A percentile compares a stretch with the other conserved stretches of the same genome.
Conservation (phyloP, 1,139 yeast genomes). For the Kodamaea ohmeri region DNA sequence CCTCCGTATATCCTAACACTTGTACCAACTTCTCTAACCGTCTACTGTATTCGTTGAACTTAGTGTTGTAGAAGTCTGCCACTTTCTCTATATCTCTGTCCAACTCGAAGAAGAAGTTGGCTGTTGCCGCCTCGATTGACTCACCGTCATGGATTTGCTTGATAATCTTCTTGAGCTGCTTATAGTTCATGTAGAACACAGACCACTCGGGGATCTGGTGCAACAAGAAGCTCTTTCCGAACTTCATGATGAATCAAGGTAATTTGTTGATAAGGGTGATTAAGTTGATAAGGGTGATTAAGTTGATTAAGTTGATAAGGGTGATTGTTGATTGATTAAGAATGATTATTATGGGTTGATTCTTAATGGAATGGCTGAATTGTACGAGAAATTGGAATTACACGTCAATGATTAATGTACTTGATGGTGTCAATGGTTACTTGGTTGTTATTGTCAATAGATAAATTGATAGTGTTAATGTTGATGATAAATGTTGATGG, state of each 20-base stretch:
- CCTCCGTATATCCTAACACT: conserved; percentile 31
- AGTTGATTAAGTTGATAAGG: neutral
- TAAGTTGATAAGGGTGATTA: neutral
- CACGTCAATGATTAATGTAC: no score
- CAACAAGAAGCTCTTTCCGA: conserved; percentile 73
- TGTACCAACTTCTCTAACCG: conserved; percentile 52
- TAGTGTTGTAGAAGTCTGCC: conserved; percentile 71
- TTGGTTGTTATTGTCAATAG: no score
- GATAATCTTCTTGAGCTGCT: conserved; percentile 76
- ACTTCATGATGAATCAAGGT: conserved; percentile 54
- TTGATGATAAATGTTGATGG: no score
- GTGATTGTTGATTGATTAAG: no score
- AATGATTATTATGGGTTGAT: no score
- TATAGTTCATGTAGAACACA: conserved; percentile 80
- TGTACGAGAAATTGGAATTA: no score
- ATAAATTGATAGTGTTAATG: no score
- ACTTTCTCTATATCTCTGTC: conserved; percentile 84
- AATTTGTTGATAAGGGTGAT: neutral
- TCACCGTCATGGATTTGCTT: conserved; percentile 44
- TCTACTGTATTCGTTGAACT: conserved; percentile 70
- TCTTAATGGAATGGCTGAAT: no score
- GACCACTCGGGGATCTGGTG: conserved; percentile 96
- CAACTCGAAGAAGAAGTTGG: conserved; percentile 72
- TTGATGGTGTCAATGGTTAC: no score
- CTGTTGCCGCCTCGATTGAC: conserved; percentile 36